These are phyloP conservation scores for Codiaeum variegatum DNA, from an alignment of 441 rosid genomes.

Conservation along the genomic window DNA sequence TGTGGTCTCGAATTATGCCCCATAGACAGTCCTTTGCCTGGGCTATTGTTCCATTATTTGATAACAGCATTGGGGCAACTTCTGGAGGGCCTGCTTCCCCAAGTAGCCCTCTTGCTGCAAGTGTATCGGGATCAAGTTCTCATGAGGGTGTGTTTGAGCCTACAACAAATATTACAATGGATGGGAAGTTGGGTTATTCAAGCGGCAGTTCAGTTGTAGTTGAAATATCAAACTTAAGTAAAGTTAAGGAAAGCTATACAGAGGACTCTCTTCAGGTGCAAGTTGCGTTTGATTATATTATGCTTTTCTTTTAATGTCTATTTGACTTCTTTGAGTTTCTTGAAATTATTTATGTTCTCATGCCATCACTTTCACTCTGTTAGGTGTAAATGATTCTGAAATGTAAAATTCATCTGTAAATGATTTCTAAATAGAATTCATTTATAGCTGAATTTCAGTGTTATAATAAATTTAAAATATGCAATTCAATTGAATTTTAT, in stretches of 20 bases:
- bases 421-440: too few relatives aligned
- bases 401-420: too few relatives aligned
- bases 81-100: constrained; percentile 95
- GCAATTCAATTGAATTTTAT: too few relatives aligned
- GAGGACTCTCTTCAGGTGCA: constrained; percentile 97
- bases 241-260: constrained; percentile 95
- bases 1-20: constrained; percentile 99
- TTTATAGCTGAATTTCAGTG: too few relatives aligned
- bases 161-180: constrained; percentile 79
- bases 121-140: constrained; percentile 83
- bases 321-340: not conserved
- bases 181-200: constrained; percentile 82
- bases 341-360: constrained; percentile 4
- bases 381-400: too few relatives aligned
- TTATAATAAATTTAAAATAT: too few relatives aligned
- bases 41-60: constrained; percentile 98
- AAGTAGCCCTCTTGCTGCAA: constrained; percentile 93
- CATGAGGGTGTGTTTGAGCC: constrained; percentile 85
- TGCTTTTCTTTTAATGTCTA: not conserved
- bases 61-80: constrained; percentile 72
- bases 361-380: too few relatives aligned
- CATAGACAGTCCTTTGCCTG: constrained; percentile 96
- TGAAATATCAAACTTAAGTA: constrained; percentile 94
- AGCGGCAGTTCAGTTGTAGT: constrained; percentile 84
- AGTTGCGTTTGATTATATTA: not conserved